Percentiles rank a stretch among this genome's conserved stretches.
These are phyloP conservation scores for Monoraphidium neglectum DNA, from an alignment of 139 green algal genomes.

Conservation along the genomic window DNA sequence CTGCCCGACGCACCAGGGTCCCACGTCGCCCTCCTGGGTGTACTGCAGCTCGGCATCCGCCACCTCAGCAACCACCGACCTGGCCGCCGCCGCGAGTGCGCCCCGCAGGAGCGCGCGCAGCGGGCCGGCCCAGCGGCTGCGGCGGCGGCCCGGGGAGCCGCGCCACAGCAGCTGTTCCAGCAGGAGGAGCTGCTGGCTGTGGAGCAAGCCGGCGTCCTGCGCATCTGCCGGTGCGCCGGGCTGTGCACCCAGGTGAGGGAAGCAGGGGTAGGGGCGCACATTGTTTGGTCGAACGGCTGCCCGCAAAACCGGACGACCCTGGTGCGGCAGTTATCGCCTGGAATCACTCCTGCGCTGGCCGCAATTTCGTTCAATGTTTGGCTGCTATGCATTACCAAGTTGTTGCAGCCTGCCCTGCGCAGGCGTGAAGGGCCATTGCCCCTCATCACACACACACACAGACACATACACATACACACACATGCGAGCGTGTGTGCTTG, in stretches of 20 bases:
- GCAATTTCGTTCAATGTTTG: background rate
- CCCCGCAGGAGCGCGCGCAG: background rate
- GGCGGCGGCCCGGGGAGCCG: background rate
- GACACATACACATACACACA: too few species aligned
- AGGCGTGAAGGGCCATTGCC: background rate
- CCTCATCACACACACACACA: background rate
- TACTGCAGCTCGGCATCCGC: background rate
- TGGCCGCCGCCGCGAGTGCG: background rate
- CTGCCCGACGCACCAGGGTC: background rate
- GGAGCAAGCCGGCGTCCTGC: background rate
- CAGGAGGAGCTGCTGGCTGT: conserved; percentile 4
- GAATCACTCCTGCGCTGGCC: background rate
- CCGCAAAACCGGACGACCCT: too few species aligned
- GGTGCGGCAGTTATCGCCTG: too few species aligned
- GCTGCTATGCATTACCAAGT: background rate
- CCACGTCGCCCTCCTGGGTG: conserved; percentile 3
- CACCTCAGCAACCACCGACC: conserved; percentile 5
- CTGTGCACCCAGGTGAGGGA: background rate
- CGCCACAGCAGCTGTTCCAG: conserved; percentile 30
- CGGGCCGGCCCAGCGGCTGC: background rate
- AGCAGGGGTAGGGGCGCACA: too few species aligned
- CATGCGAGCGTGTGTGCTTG: too few species aligned
- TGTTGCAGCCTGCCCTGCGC: background rate
- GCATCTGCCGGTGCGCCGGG: background rate
- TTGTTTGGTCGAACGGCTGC: too few species aligned